Conservation (phyloP, 2,329 filamentous ascomycete species). For the Xylaria digitata region DNA sequence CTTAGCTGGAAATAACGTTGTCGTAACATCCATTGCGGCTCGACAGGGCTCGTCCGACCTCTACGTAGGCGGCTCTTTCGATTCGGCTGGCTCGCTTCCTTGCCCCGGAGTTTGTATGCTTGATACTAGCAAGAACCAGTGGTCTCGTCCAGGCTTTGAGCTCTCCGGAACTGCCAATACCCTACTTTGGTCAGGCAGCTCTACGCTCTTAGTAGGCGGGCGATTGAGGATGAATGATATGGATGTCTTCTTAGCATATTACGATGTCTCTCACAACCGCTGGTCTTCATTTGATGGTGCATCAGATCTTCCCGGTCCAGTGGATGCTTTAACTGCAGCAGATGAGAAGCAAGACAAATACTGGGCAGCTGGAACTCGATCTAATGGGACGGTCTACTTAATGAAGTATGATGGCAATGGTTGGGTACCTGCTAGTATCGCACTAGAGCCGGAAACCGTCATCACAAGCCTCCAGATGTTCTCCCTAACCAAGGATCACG, state of each 20-base stretch:
- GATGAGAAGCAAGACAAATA: conserved; percentile 76
- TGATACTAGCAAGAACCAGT: conserved; percentile 75
- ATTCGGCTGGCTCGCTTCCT: conserved; percentile 82
- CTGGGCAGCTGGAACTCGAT: conserved; percentile 81
- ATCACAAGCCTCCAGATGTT: conserved; percentile 88
- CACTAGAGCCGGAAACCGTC: conserved; percentile 72
- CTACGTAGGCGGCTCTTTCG: conserved; percentile 87
- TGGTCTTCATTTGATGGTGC: conserved; percentile 75
- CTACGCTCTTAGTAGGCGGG: conserved; percentile 80
- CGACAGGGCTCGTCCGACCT: conserved; percentile 78
- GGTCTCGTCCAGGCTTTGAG: conserved; percentile 80
- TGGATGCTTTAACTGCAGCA: conserved; percentile 80
- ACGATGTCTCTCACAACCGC: conserved; percentile 72
- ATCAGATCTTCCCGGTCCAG: conserved; percentile 78
- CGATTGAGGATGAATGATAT: conserved; percentile 76
- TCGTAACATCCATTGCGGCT: conserved; percentile 80
- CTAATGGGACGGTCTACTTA: conserved; percentile 75
- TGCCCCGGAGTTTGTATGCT: conserved; percentile 88
- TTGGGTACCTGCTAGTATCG: conserved; percentile 74
- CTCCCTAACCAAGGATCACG: conserved; percentile 75
- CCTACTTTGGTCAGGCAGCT: conserved; percentile 80
- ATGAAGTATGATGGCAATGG: conserved; percentile 80
- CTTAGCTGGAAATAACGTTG: conserved; percentile 74
- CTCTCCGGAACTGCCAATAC: conserved; percentile 76
- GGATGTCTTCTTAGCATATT: conserved; percentile 75